phyloP scores from a whole-genome alignment of 2,329 filamentous ascomycete species.

The Huntiella decipiens region DNA sequence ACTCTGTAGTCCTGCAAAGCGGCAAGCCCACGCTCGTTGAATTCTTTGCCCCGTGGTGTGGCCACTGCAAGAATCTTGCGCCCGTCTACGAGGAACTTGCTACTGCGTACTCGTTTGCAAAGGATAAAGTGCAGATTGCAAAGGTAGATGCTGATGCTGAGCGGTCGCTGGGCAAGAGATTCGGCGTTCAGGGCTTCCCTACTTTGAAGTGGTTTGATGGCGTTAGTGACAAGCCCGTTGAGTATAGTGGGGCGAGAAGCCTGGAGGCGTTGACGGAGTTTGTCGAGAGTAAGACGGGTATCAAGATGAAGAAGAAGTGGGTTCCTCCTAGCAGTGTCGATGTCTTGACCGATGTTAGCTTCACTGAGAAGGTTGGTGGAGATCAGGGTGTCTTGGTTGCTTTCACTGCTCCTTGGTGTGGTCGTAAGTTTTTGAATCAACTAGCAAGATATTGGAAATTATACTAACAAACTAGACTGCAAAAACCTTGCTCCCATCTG shows the following conservation, averaged over 20 bases:
- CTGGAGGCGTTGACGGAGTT: conserved; percentile 68
- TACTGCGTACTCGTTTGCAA: conserved; percentile 48
- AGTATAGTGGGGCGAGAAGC: conserved; percentile 77
- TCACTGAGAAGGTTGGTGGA: conserved; percentile 57
- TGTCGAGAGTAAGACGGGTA: conserved; percentile 69
- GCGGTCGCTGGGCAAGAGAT: conserved; percentile 65
- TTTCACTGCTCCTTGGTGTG: conserved; percentile 97
- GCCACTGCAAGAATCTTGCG: conserved; percentile 95
- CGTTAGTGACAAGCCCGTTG: conserved; percentile 65
- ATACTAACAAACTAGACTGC: conserved; percentile 53
- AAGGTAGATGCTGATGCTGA: conserved; percentile 93
- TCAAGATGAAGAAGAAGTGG: conserved; percentile 60
- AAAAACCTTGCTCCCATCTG: conserved; percentile 80
- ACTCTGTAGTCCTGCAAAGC: conserved; percentile 69
- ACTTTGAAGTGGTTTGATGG: conserved; percentile 97
- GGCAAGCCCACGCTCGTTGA: conserved; percentile 93
- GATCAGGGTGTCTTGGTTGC: conserved; percentile 86
- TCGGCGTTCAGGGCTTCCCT: conserved; percentile 83
- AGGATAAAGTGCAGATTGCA: conserved; percentile 62
- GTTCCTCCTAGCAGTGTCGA: conserved; percentile 56
- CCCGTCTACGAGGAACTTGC: conserved; percentile 89
- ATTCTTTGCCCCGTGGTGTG: conserved; percentile 98
- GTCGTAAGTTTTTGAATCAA: conserved; percentile 47
- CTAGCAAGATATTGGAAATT: neutral
- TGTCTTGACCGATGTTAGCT: conserved; percentile 62